Evolutionary conservation across 1,139 yeast genomes (phyloP).

Genomic region (Kluyveromyces sp.): DNA sequence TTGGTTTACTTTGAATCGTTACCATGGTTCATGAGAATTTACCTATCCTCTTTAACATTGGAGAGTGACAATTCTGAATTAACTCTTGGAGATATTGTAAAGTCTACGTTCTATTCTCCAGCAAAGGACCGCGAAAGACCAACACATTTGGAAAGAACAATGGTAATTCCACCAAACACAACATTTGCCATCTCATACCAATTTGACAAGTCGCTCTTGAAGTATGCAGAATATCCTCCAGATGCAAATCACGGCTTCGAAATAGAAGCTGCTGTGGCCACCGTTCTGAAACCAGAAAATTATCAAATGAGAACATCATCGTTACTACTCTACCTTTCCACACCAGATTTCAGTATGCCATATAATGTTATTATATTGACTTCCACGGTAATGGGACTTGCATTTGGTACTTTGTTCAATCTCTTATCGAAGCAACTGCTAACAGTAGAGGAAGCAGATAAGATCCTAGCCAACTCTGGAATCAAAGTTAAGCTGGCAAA

Average conservation of each 20-base stretch:
- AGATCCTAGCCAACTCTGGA: constrained; percentile 6
- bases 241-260: constrained; percentile 99
- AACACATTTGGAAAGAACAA: constrained; percentile 65
- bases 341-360: constrained; percentile 99
- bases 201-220: constrained; percentile 79
- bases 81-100: constrained; percentile 33
- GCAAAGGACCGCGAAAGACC: constrained; percentile 78
- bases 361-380: constrained; percentile 93
- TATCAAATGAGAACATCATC: constrained; percentile 79
- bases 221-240: constrained; percentile 92
- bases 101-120: constrained; percentile 58
- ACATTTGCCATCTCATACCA: constrained; percentile 61
- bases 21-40: constrained; percentile 91
- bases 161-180: constrained; percentile 57
- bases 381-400: constrained; percentile 85
- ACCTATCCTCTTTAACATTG: constrained; percentile 57
- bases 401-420: constrained; percentile 83
- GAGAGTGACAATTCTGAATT: constrained; percentile 21
- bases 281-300: constrained; percentile 37
- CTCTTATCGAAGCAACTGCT: constrained; percentile 67
- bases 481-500: constrained; percentile 1
- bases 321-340: constrained; percentile 75
- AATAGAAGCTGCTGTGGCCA: constrained; percentile 79
- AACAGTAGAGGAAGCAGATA: constrained; percentile 68
- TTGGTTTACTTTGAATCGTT: constrained; percentile 70